Evolutionary conservation across 2,329 filamentous ascomycete species (phyloP).

Genomic region (Diaporthe ampelina): DNA sequence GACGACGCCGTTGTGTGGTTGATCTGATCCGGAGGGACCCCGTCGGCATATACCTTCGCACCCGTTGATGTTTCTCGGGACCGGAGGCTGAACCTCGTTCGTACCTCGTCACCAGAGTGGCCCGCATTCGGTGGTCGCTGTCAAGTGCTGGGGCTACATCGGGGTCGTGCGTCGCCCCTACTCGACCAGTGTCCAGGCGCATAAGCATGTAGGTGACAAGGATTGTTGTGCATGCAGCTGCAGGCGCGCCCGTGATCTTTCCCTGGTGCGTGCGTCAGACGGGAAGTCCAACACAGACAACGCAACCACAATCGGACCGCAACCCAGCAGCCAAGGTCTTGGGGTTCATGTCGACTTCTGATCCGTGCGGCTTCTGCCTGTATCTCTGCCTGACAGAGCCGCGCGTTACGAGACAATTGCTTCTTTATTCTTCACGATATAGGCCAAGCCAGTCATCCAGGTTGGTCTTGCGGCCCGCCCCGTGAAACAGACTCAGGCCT

Average conservation of each 20-base stretch:
- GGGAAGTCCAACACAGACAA: background rate
- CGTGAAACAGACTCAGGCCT: slow-evolving; percentile 12
- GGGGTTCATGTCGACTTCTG: slow-evolving; percentile 3
- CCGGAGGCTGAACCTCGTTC: background rate
- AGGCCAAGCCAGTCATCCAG: background rate
- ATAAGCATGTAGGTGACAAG: slow-evolving; percentile 11
- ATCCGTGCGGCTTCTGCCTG: slow-evolving; percentile 14
- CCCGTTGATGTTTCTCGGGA: background rate
- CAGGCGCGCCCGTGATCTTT: slow-evolving; percentile 27
- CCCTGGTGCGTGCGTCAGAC: slow-evolving; percentile 14
- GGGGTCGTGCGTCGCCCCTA: background rate
- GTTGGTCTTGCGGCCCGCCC: slow-evolving; percentile 8
- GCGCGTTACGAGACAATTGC: background rate
- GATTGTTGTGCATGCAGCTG: background rate
- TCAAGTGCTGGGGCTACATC: background rate
- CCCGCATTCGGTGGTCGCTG: background rate
- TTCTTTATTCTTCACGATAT: background rate
- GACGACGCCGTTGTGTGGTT: background rate
- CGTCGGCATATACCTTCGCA: background rate
- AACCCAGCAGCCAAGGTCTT: slow-evolving; percentile 3
- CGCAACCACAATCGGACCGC: background rate
- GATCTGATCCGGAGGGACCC: background rate
- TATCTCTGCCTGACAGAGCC: slow-evolving; percentile 23
- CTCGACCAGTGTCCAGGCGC: background rate
- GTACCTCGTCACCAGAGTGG: background rate